Evolutionary conservation across 805 yeast species (phyloP), one percentile per base, ranked within the genome.

Genomic region (Kuraishia borneana): DNA sequence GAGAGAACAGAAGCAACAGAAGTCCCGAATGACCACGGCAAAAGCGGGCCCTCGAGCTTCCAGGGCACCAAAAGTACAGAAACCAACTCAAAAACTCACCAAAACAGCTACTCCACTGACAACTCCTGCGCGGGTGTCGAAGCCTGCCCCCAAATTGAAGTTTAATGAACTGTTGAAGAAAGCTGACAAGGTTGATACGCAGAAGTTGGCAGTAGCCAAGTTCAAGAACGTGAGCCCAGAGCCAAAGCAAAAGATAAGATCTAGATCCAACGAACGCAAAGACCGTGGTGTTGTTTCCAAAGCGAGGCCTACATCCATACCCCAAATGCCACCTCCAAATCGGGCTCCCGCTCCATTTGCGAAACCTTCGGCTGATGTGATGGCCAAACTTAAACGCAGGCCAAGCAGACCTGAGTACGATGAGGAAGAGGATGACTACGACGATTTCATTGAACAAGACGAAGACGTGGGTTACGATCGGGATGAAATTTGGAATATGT

Each of bases 401-500:
- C 4, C n/a, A 30, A 31, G 17, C 17, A 17, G 29, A 21, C 14
- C 17, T 8, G 27, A 19, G 18, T 9, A 16, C 16, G 39, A 57
- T n/a, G 68, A 64, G 18, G 69, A 64, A 5, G 71, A 65, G 8
- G 70, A 65, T 6, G 67, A 61, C 20, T 55, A 65, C 32, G 70
- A 63, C 39, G 77, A 68, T 27, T 78, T 77, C 45, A 63, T 79
- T 23, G 85, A 66, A 7, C 68, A 70, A 33, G 83, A 73, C 37
- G 74, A 65, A 5, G 76, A 65, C 5, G 65, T 54, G 4, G 85
- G 76, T 3, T 83, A 82, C 43, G 83, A 83, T 45, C 60, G 89
- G 30, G 87, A 82, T 42, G 95, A 87, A 53, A 88, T 89, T 31
- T 85, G 96, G 96, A 72, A 76, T 14, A 69, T 89, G 55, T 82